These are phyloP conservation scores for Talaromyces amestolkiae DNA, from an alignment of 2,329 filamentous ascomycete species.

Conservation along the genomic window DNA sequence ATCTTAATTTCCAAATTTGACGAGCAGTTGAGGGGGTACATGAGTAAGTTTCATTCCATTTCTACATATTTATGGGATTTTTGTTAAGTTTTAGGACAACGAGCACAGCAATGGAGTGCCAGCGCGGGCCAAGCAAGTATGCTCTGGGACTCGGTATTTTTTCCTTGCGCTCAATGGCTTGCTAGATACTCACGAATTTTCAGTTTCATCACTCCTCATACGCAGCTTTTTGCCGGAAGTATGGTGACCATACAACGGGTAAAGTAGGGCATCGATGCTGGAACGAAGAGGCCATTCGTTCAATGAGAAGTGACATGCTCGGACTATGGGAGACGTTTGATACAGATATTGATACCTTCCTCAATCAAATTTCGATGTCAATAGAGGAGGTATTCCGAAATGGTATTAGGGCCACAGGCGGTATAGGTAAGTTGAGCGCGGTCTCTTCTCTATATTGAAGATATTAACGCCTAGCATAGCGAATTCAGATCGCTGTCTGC, in stretches of 20 bases:
- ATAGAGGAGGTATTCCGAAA: conserved; percentile 1
- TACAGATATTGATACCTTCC: neutral
- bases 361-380: neutral
- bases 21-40: conserved; percentile 3
- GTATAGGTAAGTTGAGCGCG: neutral
- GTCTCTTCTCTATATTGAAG: neutral
- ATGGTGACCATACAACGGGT: neutral
- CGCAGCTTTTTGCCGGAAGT: conserved; percentile 5
- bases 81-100: neutral
- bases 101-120: conserved; percentile 8
- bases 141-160: conserved; percentile 11
- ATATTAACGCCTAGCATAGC: neutral
- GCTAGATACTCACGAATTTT: neutral
- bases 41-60: neutral
- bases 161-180: neutral
- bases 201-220: conserved; percentile 5
- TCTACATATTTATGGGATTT: neutral
- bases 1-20: conserved; percentile 6
- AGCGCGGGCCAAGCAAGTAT: conserved; percentile 4
- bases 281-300: conserved; percentile 9
- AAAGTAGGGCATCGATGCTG: neutral
- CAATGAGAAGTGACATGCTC: conserved; percentile 4
- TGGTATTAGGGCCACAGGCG: neutral
- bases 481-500: neutral
- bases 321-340: neutral